phyloP scores from a whole-genome alignment of 176 grass and related monocot species.

The Aegilops umbellulata region DNA sequence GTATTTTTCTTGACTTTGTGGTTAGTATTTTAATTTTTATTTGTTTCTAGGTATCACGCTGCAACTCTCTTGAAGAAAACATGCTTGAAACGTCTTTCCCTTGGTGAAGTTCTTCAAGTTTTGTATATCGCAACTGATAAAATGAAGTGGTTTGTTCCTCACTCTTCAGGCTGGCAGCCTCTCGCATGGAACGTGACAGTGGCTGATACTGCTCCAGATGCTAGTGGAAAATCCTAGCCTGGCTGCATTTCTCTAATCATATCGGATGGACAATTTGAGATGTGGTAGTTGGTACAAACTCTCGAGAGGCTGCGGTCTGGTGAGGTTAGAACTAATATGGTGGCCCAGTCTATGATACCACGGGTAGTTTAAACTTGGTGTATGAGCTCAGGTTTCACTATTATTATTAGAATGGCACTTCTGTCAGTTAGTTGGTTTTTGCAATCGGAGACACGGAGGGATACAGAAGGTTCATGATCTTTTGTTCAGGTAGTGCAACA shows the following conservation, averaged over 20 bases:
- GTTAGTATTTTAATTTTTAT: not conserved
- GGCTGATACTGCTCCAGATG: slow-evolving; percentile 31
- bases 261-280: not conserved
- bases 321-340: slow-evolving; percentile 14
- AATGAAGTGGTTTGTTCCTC: slow-evolving; percentile 83
- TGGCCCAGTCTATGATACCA: not conserved
- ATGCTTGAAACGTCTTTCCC: slow-evolving; percentile 62
- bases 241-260: not conserved
- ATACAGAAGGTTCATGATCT: slow-evolving; percentile 4
- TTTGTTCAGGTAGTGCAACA: slow-evolving; percentile 43
- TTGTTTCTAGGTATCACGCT: slow-evolving; percentile 74
- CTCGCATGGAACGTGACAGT: slow-evolving; percentile 57
- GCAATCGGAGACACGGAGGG: not conserved
- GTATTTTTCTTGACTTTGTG: slow-evolving; percentile 15
- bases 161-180: slow-evolving; percentile 81
- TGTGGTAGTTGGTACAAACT: slow-evolving; percentile 26
- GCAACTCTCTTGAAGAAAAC: slow-evolving; percentile 68
- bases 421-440: slow-evolving; percentile 19
- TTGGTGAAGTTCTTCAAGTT: slow-evolving; percentile 90
- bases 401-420: slow-evolving; percentile 33
- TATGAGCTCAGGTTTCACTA: slow-evolving; percentile 21
- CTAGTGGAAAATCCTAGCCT: slow-evolving; percentile 37
- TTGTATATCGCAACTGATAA: slow-evolving; percentile 56
- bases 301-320: not conserved
- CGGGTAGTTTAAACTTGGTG: slow-evolving; percentile 15